A percentile compares a stretch with the other conserved stretches of the same genome.
Conservation (phyloP, 192 early-diverging fungal genomes). For the Coemansia sp. region DNA sequence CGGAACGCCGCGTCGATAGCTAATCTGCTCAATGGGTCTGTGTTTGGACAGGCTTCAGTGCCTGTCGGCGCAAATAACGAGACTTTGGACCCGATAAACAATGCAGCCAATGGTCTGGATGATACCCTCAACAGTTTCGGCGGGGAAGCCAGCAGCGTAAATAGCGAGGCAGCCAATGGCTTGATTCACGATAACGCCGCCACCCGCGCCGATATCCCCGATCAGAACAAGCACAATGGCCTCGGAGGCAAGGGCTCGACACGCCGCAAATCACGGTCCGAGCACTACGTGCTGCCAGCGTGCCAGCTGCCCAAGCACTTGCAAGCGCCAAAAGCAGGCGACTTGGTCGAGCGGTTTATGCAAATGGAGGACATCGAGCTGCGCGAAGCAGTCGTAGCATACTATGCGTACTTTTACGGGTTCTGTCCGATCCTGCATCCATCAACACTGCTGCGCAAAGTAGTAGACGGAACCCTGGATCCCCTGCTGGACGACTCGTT, state of each 20-base stretch:
- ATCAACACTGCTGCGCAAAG: conserved; percentile 34
- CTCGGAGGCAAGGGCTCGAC: not conserved
- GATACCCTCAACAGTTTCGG: too few relatives aligned
- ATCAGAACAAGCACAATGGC: too few relatives aligned
- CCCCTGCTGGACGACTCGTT: conserved; percentile 24
- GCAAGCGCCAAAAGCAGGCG: conserved; percentile 2
- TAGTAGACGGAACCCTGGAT: conserved; percentile 14
- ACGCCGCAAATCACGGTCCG: not conserved
- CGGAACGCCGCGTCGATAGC: conserved; percentile 18
- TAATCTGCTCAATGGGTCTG: conserved; percentile 25
- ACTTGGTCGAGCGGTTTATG: conserved; percentile 16
- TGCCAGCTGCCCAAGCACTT: conserved; percentile 11
- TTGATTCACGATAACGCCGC: not conserved
- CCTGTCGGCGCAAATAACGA: not conserved
- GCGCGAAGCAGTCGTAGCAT: conserved; percentile 25
- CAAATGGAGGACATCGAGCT: conserved; percentile 7
- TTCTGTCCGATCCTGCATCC: conserved; percentile 38
- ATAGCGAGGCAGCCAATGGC: not conserved
- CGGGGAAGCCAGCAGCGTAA: too few relatives aligned
- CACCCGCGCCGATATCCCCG: too few relatives aligned
- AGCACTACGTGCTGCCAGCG: conserved; percentile 10
- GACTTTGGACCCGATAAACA: not conserved
- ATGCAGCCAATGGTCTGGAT: too few relatives aligned
- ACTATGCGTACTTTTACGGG: conserved; percentile 38
- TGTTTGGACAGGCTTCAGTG: not conserved